Conservation (phyloP, 331 rosid genomes). For the Quercus lobata region DNA sequence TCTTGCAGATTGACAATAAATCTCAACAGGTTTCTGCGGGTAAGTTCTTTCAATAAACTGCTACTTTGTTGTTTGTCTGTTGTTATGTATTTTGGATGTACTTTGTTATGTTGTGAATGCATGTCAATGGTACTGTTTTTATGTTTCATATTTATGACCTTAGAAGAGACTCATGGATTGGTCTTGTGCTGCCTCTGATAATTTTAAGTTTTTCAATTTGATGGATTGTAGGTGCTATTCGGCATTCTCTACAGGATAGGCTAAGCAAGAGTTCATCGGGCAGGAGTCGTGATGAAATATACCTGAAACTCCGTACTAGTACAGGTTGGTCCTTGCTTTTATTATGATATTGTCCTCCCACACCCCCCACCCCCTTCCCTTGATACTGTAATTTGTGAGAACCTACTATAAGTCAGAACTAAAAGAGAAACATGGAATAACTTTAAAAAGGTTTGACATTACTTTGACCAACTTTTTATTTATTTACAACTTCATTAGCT, state of each 20-base stretch:
- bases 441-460: no score
- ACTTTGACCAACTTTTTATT: no score
- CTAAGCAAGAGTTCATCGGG: slow-evolving; percentile 77
- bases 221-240: slow-evolving; percentile 61
- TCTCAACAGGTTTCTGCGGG: slow-evolving; percentile 95
- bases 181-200: neutral
- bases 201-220: neutral
- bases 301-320: slow-evolving; percentile 75
- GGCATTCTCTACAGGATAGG: slow-evolving; percentile 91
- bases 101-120: no score
- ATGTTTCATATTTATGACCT: no score
- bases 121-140: no score
- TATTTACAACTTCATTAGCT: no score
- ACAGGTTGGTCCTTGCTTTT: slow-evolving; percentile 53
- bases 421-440: no score
- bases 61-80: neutral
- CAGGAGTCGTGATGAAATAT: slow-evolving; percentile 72
- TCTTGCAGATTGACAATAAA: slow-evolving; percentile 85
- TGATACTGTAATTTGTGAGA: neutral
- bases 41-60: slow-evolving; percentile 18
- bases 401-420: neutral
- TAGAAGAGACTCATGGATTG: no score
- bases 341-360: neutral
- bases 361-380: neutral
- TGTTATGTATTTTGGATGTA: neutral